Base-by-base conservation (phyloP, 2,329 filamentous ascomycete genomes). In the Pseudogymnoascus sp. region DNA sequence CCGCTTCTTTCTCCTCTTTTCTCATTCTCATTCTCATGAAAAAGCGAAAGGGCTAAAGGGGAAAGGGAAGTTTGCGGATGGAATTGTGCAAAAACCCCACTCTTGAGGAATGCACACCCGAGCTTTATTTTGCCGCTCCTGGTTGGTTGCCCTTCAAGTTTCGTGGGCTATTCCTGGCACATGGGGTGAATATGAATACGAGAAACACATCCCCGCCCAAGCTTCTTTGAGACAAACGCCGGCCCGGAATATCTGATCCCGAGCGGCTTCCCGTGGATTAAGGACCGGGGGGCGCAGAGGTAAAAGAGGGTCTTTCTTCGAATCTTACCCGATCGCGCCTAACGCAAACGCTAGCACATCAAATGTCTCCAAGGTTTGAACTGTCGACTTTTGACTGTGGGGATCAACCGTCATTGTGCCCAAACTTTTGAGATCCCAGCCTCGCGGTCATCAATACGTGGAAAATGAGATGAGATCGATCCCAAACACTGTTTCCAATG, bases 341-440 rank as follows among this genome's bases (percentile, higher is more conserved):
- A 50, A 50, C n/a, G n/a, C 14, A 6, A 30, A 30, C 5, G 7
- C n/a, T 50, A 50, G 43, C 28, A 50, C 43, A 11, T 50, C 43
- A 50, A 50, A 11, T 30, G 43, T 30, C 43, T 50, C 43, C 25
- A 50, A 30, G 9, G 0, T 50, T 50, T 16, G 2, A 9, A 43
- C 41, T 28, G 33, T 37, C 14, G 30, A 30, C 36, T 37, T 28
- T 37, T 28, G 39, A 20, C 33, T 59, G 35, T 37, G 35, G 47
- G 18, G 35, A 60, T 58, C 67, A 64, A 67, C 66, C 58, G 59
- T 68, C 43, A 60, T 62, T 62, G 64, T 66, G 8, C 43, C 43
- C 41, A 6, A 30, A 30, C n/a, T 50, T 50, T 50, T 16, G n/a
- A 50, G 30, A 50, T 50, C 43, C 43, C 43, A 50, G 43, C 43